These are phyloP conservation scores for Thecaphora thlaspeos DNA, from an alignment of 1,284 basidiomycete species.

Conservation along the genomic window DNA sequence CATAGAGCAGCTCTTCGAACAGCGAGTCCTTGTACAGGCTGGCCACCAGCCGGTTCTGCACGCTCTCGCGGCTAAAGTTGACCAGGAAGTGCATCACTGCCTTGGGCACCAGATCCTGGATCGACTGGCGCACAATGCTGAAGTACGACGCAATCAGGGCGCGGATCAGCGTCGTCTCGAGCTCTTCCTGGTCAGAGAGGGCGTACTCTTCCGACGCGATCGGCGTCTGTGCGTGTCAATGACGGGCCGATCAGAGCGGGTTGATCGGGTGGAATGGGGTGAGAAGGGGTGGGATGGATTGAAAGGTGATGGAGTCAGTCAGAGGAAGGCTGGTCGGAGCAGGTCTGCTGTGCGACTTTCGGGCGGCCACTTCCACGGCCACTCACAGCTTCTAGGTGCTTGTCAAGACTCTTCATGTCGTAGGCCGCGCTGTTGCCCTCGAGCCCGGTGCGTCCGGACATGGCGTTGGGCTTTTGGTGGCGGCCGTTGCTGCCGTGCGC, in stretches of 20 bases:
- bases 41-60: slow-evolving; percentile 92
- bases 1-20: slow-evolving; percentile 86
- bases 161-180: slow-evolving; percentile 93
- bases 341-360: too few species aligned
- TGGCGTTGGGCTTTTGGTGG: slow-evolving; percentile 46
- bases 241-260: too few species aligned
- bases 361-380: too few species aligned
- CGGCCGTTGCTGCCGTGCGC: slow-evolving; percentile 5
- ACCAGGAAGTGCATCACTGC: slow-evolving; percentile 69
- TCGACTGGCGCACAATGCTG: slow-evolving; percentile 89
- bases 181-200: slow-evolving; percentile 80
- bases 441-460: slow-evolving; percentile 66
- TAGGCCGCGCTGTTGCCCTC: slow-evolving; percentile 83
- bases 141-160: slow-evolving; percentile 95
- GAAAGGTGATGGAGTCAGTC: too few species aligned
- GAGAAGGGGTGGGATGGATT: background rate
- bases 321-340: too few species aligned
- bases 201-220: slow-evolving; percentile 64
- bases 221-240: slow-evolving; percentile 63
- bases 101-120: slow-evolving; percentile 96
- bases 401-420: slow-evolving; percentile 98
- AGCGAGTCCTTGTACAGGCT: slow-evolving; percentile 77
- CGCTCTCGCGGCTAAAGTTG: slow-evolving; percentile 90
- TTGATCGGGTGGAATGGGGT: too few species aligned
- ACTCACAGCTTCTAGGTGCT: slow-evolving; percentile 65